Evolutionary conservation across 371 early-diverging fungal genomes (phyloP).

Genomic region (Amoeboaphelidium protococcarum): DNA sequence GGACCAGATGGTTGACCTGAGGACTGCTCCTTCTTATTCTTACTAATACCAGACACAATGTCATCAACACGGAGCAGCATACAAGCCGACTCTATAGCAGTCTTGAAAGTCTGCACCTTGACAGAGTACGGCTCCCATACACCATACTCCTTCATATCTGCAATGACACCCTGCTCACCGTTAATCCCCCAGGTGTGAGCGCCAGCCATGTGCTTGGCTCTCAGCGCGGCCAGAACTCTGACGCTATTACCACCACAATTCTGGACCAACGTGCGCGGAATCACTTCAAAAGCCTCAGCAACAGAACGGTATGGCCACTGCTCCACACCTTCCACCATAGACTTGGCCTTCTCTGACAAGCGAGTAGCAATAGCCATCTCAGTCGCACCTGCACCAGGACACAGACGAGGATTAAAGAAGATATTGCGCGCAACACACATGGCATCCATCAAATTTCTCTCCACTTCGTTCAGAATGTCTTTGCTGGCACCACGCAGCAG

Average conservation of each 20-base stretch:
- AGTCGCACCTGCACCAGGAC: slow-evolving; percentile 98
- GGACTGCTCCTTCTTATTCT: slow-evolving; percentile 6
- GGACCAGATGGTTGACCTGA: not conserved
- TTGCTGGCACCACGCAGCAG: slow-evolving; percentile 93
- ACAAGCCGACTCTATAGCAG: slow-evolving; percentile 61
- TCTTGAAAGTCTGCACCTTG: slow-evolving; percentile 97
- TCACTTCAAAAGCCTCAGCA: slow-evolving; percentile 89
- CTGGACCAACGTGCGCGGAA: slow-evolving; percentile 90
- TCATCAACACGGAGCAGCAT: slow-evolving; percentile 47
- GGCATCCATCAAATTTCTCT: slow-evolving; percentile 98
- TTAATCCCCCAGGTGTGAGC: slow-evolving; percentile 74
- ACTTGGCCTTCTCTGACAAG: slow-evolving; percentile 65
- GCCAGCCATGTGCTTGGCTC: slow-evolving; percentile 81
- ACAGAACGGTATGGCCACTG: slow-evolving; percentile 89
- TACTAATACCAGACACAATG: slow-evolving; percentile 75
- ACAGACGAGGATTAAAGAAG: slow-evolving; percentile 66
- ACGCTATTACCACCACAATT: slow-evolving; percentile 81
- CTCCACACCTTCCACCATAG: slow-evolving; percentile 59
- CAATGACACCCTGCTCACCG: slow-evolving; percentile 80
- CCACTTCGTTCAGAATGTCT: slow-evolving; percentile 96
- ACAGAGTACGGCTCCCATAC: slow-evolving; percentile 98
- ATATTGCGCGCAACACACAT: slow-evolving; percentile 97
- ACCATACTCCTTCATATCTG: slow-evolving; percentile 85
- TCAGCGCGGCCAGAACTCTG: slow-evolving; percentile 68
- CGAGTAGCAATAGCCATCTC: slow-evolving; percentile 93